These are phyloP conservation scores for Akanthomyces uredinophilus DNA, from an alignment of 2,329 filamentous ascomycete genomes.

Conservation along the genomic window DNA sequence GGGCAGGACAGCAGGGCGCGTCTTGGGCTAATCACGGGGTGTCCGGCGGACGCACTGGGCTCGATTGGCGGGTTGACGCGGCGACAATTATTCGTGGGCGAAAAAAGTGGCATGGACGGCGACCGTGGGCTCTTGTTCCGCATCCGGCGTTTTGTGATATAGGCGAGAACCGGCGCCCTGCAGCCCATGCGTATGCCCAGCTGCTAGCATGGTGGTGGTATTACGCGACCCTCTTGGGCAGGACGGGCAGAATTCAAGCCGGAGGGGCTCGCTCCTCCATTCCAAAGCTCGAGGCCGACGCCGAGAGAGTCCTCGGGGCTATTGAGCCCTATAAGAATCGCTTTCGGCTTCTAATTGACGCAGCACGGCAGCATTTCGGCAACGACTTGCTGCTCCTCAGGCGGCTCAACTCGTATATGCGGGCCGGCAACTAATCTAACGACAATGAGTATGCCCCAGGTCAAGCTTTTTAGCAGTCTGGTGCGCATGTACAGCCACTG, in stretches of 20 bases:
- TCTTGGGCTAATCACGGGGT: slow-evolving; percentile 1
- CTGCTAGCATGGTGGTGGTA: slow-evolving; percentile 3
- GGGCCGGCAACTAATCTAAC: slow-evolving; percentile 9
- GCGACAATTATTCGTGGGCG: neutral
- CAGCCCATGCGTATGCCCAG: neutral
- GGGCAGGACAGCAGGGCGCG: slow-evolving; percentile 5
- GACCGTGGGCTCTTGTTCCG: neutral
- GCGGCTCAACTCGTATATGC: neutral
- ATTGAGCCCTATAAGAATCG: neutral
- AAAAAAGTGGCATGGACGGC: neutral
- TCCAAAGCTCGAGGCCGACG: neutral
- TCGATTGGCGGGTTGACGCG: neutral
- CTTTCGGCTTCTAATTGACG: neutral
- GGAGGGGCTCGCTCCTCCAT: neutral
- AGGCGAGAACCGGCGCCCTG: neutral
- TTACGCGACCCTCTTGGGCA: slow-evolving; percentile 1
- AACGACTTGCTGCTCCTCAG: neutral
- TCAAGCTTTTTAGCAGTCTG: neutral
- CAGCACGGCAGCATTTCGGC: neutral
- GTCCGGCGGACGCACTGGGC: slow-evolving; percentile 1
- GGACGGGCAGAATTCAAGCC: slow-evolving; percentile 1
- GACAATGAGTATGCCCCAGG: neutral
- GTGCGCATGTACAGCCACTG: slow-evolving; percentile 2
- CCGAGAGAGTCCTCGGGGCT: neutral
- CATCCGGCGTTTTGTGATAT: neutral